Evolutionary conservation across 441 rosid genomes (phyloP), one percentile per base, ranked within the genome.

Genomic region (Adansonia grandidieri): DNA sequence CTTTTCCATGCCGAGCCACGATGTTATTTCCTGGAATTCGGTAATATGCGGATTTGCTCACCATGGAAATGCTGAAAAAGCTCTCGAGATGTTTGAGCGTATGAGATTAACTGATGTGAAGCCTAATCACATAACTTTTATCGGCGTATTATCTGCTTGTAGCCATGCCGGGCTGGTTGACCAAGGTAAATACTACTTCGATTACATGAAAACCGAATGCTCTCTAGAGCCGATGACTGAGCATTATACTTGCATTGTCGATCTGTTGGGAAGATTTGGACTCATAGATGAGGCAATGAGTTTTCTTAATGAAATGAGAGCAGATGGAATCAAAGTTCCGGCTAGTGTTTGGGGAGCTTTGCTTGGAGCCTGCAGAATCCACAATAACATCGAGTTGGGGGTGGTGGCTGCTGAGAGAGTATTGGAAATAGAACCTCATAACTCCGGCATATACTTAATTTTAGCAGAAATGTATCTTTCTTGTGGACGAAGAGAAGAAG

Each of bases 101-200:
- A 84, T 86, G 89, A 79, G 73, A 58, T 75, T 62, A 58, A 65
- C 84, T 2, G 74, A 82, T 79, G 58, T 84, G 70, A 64, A 82
- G 80, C 89, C 87, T 32, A 84, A 82, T 68, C 79, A 80, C 11
- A 81, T 86, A 56, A 82, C 87, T 57, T 84, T 84, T 48, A 62
- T 86, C 0, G 87, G 85, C 15, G 82, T 84, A 73, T 74, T 86
- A 56, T 78, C 85, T 17, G 87, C 87, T 56, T 82, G 88, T 71
- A 82, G 88, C 78, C 85, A 86, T 79, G 80, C 89, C 28, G 89
- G 89, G 64, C 76, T 86, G 76, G 86, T 86, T 54, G 84, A 82
- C 9, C 68, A 81, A 62, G 89, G 87, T 19, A 84, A 75, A 77
- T 72, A 79, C 77, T 84, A 81, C 76, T 86, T 86, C 42, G 80